Evolutionary conservation across 345 rosid genomes (phyloP), one percentile per base, ranked within the genome.

Genomic region (Hibiscus syriacus): DNA sequence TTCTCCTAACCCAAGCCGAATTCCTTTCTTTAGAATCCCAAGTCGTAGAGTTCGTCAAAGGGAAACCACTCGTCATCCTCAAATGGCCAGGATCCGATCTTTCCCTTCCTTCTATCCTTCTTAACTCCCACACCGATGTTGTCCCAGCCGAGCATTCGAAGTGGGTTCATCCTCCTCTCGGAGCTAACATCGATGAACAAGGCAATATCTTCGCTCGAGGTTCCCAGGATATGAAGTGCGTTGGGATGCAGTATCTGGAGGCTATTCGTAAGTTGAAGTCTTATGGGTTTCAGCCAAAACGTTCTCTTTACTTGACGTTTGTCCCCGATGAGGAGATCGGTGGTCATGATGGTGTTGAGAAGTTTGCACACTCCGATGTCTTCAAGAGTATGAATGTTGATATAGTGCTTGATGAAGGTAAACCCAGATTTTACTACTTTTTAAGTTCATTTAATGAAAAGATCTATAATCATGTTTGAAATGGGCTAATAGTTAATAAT

Each of bases 161-260:
- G 80, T 94, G 99, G 99, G 45, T 29, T 46, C 88, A 89, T 73
- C 89, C 73, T 27, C 95, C 96, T 0, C 88, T 94, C 72, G 77
- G 56, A 1, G 96, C 95, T 70, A 86, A 87, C 77, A 20, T 91
- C 66, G 99, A 91, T 77, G 82, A 76, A n/a, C 17, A 16, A 0
- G 99, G 93, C 2, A 61, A 84, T 54, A 87, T 94, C 62, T 91
- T 71, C 30, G 98, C 92, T 49, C 77, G 99, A 73, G 99, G 99
- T 34, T 87, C 96, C 0, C 99, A 91, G 84, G 99, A 94, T 77
- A 91, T 94, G 96, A 94, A 94, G 84, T 91, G 99, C 70, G 96
- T 94, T 22, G 95, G 97, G 12, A 84, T 81, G 90, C 99, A 91
- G 86, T 88, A 94, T 66, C 80, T 91, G 64, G 97, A 91, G 73